Conservation (phyloP, 306 rosid species). For the Glycine soja region DNA sequence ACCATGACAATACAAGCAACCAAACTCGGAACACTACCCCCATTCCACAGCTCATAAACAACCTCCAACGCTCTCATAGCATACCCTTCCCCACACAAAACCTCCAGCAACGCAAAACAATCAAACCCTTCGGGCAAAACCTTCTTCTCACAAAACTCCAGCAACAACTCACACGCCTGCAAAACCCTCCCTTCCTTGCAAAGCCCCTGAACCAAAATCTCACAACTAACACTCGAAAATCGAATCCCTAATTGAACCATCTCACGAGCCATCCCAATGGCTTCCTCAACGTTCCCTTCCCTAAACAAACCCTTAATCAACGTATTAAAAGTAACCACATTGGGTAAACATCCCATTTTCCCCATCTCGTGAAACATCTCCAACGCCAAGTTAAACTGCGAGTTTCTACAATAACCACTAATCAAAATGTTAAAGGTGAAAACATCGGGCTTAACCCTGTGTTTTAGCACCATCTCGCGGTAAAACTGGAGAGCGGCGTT, state of each 20-base stretch:
- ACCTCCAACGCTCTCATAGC: slow-evolving; percentile 58
- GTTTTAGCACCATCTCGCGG: slow-evolving; percentile 55
- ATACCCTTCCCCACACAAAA: slow-evolving; percentile 61
- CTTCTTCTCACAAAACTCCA: slow-evolving; percentile 62
- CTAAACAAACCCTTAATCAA: slow-evolving; percentile 85
- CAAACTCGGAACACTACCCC: slow-evolving; percentile 67
- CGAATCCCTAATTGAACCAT: slow-evolving; percentile 71
- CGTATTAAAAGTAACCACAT: slow-evolving; percentile 90
- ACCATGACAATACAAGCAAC: slow-evolving; percentile 71
- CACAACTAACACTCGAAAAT: slow-evolving; percentile 75
- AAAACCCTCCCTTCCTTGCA: slow-evolving; percentile 58
- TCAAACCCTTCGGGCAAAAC: slow-evolving; percentile 74
- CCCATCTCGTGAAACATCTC: slow-evolving; percentile 81
- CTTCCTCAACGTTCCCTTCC: slow-evolving; percentile 68
- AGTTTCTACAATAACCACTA: slow-evolving; percentile 74
- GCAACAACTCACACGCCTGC: slow-evolving; percentile 62
- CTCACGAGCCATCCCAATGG: slow-evolving; percentile 81
- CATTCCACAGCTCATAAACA: slow-evolving; percentile 72
- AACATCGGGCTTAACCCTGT: slow-evolving; percentile 76
- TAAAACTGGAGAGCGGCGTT: slow-evolving; percentile 67
- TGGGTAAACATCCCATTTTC: slow-evolving; percentile 76
- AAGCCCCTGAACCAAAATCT: slow-evolving; percentile 80
- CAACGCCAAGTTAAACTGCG: slow-evolving; percentile 62
- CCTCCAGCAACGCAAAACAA: slow-evolving; percentile 66
- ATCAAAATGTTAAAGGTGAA: slow-evolving; percentile 87